A percentile compares a stretch with the other conserved stretches of the same genome.
These are phyloP conservation scores for Leersia perrieri DNA, from an alignment of 176 grass and related monocot species.

Conservation along the genomic window DNA sequence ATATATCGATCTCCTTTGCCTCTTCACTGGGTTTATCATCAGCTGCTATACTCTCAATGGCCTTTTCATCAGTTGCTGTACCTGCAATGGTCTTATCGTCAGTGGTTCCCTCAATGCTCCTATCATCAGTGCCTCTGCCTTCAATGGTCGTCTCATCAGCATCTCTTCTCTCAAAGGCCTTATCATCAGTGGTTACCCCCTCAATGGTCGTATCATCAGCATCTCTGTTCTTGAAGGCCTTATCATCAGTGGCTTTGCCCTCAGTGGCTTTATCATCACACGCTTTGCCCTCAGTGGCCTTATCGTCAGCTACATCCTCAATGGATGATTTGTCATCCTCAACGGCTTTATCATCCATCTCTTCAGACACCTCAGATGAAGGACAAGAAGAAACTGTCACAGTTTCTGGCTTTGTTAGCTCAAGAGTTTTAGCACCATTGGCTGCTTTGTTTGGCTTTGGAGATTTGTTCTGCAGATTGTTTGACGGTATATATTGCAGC, in stretches of 20 bases:
- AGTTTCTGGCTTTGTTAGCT: slow-evolving; percentile 41
- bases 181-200: neutral
- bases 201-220: slow-evolving; percentile 31
- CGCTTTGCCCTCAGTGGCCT: slow-evolving; percentile 21
- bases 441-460: slow-evolving; percentile 50
- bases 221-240: neutral
- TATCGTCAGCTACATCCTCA: slow-evolving; percentile 34
- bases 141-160: slow-evolving; percentile 31
- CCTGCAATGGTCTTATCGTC: slow-evolving; percentile 2
- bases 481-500: slow-evolving; percentile 63
- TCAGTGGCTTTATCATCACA: slow-evolving; percentile 9
- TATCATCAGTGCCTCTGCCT: slow-evolving; percentile 6
- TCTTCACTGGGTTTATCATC: slow-evolving; percentile 55
- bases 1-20: slow-evolving; percentile 80
- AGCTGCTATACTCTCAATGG: slow-evolving; percentile 23
- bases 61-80: slow-evolving; percentile 22
- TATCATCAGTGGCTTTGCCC: neutral
- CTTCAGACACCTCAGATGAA: slow-evolving; percentile 67
- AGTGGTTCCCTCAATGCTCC: neutral
- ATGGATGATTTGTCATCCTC: slow-evolving; percentile 32
- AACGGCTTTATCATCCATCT: slow-evolving; percentile 47
- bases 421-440: slow-evolving; percentile 43
- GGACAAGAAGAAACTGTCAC: slow-evolving; percentile 42
- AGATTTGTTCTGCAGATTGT: slow-evolving; percentile 54
- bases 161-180: neutral